Base-by-base conservation (phyloP, 139 green algal genomes). In the Picochlorum sp. region DNA sequence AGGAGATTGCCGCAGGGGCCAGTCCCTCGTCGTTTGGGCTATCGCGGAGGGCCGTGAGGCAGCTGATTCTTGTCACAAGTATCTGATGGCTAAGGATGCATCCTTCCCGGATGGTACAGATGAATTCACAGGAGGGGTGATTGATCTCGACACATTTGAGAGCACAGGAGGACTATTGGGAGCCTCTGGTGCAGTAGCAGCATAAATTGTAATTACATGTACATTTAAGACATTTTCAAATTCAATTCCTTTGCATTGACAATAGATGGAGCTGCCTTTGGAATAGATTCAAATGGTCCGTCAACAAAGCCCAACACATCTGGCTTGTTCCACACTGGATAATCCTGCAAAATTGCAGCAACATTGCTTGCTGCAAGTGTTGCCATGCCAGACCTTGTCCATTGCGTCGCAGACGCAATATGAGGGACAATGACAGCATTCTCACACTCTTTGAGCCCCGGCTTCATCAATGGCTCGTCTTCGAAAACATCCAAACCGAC, bases 401-500 rank as follows among this genome's bases (percentile, higher is more conserved):
- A 96, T 30, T 89, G 67, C 18, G 90, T 96, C 6, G 93, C 93
- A 26, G 89, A 97, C 2, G 94, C 93, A 56, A 98, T 98, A 81
- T 98, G 93, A 4, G 93, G 93, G 63, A 98, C 89, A 28, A 98
- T 89, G 24, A 98, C 94, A 11, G 87, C 92, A 69, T 98, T 98
- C 14, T 79, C 65, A 61, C 85, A 89, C 6, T 97, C 81, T 0
- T 57, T 77, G 26, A 98, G 85, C 2, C 93, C 93, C 7, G 92
- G 84, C 73, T 86, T 88, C 89, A 98, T 99, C 37, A 80, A 59
- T 0, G 93, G 93, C 86, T 98, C 93, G 64, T 98, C 83, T 83
- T 98, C 93, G 76, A 96, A 98, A 69, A 98, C 92, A 68, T 98
- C 92, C 55, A 98, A 80, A 30, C 70, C 77, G 23, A 16, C 16